phyloP scores from a whole-genome alignment of 2,329 filamentous ascomycete genomes.

The Cladosporium sp. region DNA sequence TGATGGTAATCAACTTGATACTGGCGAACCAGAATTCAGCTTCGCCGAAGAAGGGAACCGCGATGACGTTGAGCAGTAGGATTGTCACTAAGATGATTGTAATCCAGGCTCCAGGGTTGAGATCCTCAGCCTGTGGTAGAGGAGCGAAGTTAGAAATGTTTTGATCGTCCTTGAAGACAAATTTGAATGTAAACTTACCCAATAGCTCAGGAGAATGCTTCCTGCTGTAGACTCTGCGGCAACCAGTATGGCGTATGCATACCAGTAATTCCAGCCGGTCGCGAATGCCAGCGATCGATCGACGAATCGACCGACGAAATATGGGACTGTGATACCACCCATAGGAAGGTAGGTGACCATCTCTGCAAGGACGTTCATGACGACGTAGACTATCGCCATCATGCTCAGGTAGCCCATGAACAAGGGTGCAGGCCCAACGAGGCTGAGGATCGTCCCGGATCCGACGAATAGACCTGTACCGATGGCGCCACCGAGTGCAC shows the following conservation, averaged over 20 bases:
- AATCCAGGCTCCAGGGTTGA: conserved; percentile 39
- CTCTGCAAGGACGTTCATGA: conserved; percentile 51
- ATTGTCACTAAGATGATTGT: conserved; percentile 32
- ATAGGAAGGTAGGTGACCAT: conserved; percentile 61
- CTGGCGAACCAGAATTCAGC: conserved; percentile 52
- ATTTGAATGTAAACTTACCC: conserved; percentile 22
- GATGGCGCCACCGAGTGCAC: no score
- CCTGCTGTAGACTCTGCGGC: conserved; percentile 37
- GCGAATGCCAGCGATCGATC: conserved; percentile 44
- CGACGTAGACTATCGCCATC: conserved; percentile 40
- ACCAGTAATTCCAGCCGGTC: conserved; percentile 45
- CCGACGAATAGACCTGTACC: conserved; percentile 27
- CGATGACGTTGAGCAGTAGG: conserved; percentile 46
- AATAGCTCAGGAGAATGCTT: conserved; percentile 37
- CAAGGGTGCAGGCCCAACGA: conserved; percentile 39
- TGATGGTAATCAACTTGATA: conserved; percentile 49
- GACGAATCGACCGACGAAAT: conserved; percentile 41
- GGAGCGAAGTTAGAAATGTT: no score
- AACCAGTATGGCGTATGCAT: conserved; percentile 41
- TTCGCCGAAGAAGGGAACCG: conserved; percentile 51
- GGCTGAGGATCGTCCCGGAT: conserved; percentile 34
- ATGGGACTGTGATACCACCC: conserved; percentile 50
- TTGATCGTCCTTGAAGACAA: no score
- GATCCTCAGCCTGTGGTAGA: conserved; percentile 13
- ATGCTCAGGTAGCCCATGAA: conserved; percentile 44